Conservation (phyloP, 129 eudicot genomes). For the Ambrosia trifida region DNA sequence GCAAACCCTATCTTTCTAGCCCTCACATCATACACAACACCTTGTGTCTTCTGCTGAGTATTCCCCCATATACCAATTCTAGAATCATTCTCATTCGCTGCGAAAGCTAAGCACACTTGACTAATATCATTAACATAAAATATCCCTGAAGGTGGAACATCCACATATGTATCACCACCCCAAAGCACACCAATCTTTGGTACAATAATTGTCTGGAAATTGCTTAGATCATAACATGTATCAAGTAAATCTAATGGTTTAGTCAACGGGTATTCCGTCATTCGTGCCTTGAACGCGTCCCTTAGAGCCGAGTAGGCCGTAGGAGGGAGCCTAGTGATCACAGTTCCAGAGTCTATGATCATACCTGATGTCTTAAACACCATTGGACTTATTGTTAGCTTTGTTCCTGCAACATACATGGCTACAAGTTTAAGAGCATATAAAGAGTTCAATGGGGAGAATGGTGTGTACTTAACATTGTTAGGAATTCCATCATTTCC, state of each 20-base stretch:
- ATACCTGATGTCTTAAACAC: slow-evolving; percentile 48
- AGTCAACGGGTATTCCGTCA: slow-evolving; percentile 54
- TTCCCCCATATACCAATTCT: slow-evolving; percentile 58
- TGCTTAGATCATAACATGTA: slow-evolving; percentile 68
- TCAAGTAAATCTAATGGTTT: slow-evolving; percentile 51
- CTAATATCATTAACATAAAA: neutral
- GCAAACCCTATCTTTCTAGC: slow-evolving; percentile 15
- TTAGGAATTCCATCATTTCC: slow-evolving; percentile 36
- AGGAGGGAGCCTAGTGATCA: slow-evolving; percentile 71
- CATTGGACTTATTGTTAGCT: slow-evolving; percentile 39
- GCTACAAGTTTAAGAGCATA: slow-evolving; percentile 42
- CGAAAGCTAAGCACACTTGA: slow-evolving; percentile 64
- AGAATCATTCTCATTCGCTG: slow-evolving; percentile 42
- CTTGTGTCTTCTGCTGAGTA: slow-evolving; percentile 48
- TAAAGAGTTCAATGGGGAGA: slow-evolving; percentile 42
- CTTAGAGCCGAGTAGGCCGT: slow-evolving; percentile 52
- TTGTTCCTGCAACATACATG: slow-evolving; percentile 47
- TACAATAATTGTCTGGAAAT: slow-evolving; percentile 24
- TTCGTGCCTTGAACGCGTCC: slow-evolving; percentile 38
- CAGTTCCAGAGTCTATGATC: slow-evolving; percentile 86
- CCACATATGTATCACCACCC: slow-evolving; percentile 40
- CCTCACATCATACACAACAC: slow-evolving; percentile 19
- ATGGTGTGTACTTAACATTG: slow-evolving; percentile 36
- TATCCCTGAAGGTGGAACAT: slow-evolving; percentile 35
- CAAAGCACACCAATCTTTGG: slow-evolving; percentile 52